phyloP scores from a whole-genome alignment of 2,329 filamentous ascomycete species.

The Curvularia lunata region DNA sequence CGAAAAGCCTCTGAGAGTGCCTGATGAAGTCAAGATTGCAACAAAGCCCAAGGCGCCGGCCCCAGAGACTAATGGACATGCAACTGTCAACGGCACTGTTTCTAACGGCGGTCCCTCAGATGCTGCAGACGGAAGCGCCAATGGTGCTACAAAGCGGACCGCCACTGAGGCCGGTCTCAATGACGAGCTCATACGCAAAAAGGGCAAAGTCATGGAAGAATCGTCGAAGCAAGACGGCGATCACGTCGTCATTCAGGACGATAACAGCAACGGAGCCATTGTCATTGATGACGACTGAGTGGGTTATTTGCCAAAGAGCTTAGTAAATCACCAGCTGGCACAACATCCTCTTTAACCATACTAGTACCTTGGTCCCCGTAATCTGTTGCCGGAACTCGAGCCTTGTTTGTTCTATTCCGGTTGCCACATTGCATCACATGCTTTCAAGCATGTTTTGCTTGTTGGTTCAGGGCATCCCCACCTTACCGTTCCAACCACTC shows the following conservation, averaged over 20 bases:
- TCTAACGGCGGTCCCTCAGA: neutral
- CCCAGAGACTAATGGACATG: slow-evolving; percentile 39
- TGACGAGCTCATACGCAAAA: slow-evolving; percentile 46
- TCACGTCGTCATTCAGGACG: slow-evolving; percentile 44
- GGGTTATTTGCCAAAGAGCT: neutral
- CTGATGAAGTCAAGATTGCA: slow-evolving; percentile 56
- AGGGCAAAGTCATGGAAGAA: slow-evolving; percentile 49
- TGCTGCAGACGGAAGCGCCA: slow-evolving; percentile 35
- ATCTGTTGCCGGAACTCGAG: neutral
- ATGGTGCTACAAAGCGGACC: slow-evolving; percentile 50
- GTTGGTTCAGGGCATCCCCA: neutral
- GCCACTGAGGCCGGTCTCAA: slow-evolving; percentile 52
- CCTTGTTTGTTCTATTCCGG: neutral
- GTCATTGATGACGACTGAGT: slow-evolving; percentile 44
- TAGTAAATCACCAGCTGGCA: neutral
- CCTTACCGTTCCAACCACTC: neutral
- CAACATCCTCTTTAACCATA: neutral
- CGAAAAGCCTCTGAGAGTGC: slow-evolving; percentile 63
- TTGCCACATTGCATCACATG: slow-evolving; percentile 1
- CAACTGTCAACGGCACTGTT: slow-evolving; percentile 21
- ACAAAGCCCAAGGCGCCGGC: slow-evolving; percentile 51
- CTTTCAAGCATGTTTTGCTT: neutral
- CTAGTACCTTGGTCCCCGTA: neutral
- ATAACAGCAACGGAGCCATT: slow-evolving; percentile 46
- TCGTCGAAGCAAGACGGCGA: slow-evolving; percentile 37